A percentile compares a stretch with the other conserved stretches of the same genome.
phyloP scores from a whole-genome alignment of 225 moss, liverwort and hornwort species.

The Pseudoscleropodium purum region DNA sequence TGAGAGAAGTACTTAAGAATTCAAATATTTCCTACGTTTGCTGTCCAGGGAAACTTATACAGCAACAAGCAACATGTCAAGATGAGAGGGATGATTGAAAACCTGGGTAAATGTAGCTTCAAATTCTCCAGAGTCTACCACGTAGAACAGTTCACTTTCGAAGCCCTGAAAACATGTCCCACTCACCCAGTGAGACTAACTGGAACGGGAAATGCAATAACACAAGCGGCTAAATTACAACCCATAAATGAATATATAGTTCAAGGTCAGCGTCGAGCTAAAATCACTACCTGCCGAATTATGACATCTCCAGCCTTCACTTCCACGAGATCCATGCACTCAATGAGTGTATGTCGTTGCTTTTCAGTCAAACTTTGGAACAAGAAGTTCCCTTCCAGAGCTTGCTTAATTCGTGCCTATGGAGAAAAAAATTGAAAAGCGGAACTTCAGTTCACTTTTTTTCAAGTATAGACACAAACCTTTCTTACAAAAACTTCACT shows the following conservation, averaged over 20 bases:
- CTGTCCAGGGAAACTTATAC: background rate
- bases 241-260: background rate
- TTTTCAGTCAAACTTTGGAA: constrained; percentile 43
- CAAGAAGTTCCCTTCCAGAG: constrained; percentile 42
- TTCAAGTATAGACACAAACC: background rate
- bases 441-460: background rate
- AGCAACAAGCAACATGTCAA: background rate
- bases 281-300: constrained; percentile 43
- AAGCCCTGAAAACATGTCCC: constrained; percentile 28
- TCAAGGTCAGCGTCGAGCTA: background rate
- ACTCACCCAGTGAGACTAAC: background rate
- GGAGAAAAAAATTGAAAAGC: background rate
- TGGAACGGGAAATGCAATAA: background rate
- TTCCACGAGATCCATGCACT: constrained; percentile 45
- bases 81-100: background rate
- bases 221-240: background rate
- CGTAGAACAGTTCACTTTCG: constrained; percentile 47
- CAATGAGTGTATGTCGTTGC: constrained; percentile 28
- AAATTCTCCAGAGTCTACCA: constrained; percentile 49
- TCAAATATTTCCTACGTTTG: background rate
- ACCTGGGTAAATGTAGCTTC: constrained; percentile 50
- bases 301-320: constrained; percentile 43
- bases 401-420: constrained; percentile 42
- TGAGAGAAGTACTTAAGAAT: no score
- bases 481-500: background rate